phyloP scores from a whole-genome alignment of 352 stramenopile species.

The Blastocystis hominis region DNA sequence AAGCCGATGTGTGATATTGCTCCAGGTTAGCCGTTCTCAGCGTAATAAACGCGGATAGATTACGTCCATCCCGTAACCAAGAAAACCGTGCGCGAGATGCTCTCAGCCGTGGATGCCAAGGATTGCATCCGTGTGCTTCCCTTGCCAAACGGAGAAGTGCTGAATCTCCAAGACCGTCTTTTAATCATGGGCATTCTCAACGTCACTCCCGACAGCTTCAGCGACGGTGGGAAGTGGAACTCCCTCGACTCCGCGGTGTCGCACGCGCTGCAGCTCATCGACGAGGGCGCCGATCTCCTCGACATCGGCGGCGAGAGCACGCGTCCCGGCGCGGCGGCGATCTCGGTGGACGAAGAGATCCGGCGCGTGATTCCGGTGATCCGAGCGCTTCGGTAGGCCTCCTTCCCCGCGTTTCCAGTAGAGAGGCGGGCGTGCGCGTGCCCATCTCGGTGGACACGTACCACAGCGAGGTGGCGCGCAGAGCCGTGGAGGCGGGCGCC shows the following conservation, averaged over 20 bases:
- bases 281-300: conserved; percentile 81
- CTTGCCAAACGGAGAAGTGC: background rate
- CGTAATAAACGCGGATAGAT: conserved; percentile 1
- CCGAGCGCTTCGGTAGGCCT: conserved; percentile 68
- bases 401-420: background rate
- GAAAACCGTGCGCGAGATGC: conserved; percentile 24
- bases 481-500: conserved; percentile 79
- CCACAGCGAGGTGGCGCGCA: conserved; percentile 76
- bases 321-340: conserved; percentile 79
- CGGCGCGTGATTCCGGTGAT: conserved; percentile 84
- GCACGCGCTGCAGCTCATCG: conserved; percentile 76
- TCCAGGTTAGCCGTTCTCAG: conserved; percentile 61
- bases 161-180: conserved; percentile 58
- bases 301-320: conserved; percentile 97
- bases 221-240: conserved; percentile 74
- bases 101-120: background rate
- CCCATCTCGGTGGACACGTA: conserved; percentile 92
- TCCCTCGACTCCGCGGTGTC: conserved; percentile 67
- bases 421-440: conserved; percentile 64
- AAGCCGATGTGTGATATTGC: conserved; percentile 82
- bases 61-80: conserved; percentile 16
- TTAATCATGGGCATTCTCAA: conserved; percentile 95
- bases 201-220: conserved; percentile 95
- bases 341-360: conserved; percentile 80
- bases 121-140: conserved; percentile 4